A percentile compares a stretch with the other conserved stretches of the same genome.
Evolutionary conservation across 176 grass and related monocot genomes (phyloP).

Genomic region (Luzula sylvatica): DNA sequence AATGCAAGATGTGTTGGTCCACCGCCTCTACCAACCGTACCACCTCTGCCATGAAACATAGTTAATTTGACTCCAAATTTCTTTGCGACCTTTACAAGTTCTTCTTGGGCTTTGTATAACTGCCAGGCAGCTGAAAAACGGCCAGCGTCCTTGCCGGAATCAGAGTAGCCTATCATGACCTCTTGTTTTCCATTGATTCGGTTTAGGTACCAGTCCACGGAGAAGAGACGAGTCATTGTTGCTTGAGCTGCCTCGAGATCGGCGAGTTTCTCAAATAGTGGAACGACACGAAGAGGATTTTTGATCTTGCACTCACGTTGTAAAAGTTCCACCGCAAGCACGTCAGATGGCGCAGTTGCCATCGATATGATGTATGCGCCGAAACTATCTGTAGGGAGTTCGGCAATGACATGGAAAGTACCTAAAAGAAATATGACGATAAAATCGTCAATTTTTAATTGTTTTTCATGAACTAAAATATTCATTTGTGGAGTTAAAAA

Average conservation of each 20-base stretch:
- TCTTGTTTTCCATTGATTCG: slow-evolving; percentile 65
- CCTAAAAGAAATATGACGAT: slow-evolving; percentile 18
- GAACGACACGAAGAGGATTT: slow-evolving; percentile 45
- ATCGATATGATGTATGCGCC: slow-evolving; percentile 84
- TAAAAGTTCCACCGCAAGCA: slow-evolving; percentile 74
- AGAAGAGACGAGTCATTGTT: slow-evolving; percentile 44
- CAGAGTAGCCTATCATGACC: slow-evolving; percentile 91
- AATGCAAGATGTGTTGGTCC: slow-evolving; percentile 79
- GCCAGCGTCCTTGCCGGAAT: slow-evolving; percentile 90
- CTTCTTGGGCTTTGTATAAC: slow-evolving; percentile 73
- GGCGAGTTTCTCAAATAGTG: slow-evolving; percentile 73
- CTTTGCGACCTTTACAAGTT: slow-evolving; percentile 54
- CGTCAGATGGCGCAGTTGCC: slow-evolving; percentile 70
- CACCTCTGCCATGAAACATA: slow-evolving; percentile 70
- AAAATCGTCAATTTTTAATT: neutral
- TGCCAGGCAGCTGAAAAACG: slow-evolving; percentile 73
- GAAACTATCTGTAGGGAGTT: slow-evolving; percentile 65
- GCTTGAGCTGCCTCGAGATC: slow-evolving; percentile 50
- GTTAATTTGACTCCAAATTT: slow-evolving; percentile 56
- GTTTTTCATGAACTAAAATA: neutral
- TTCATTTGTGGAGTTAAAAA: neutral
- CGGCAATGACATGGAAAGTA: slow-evolving; percentile 49
- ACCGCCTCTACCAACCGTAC: slow-evolving; percentile 73
- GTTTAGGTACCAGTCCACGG: slow-evolving; percentile 59
- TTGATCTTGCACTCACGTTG: slow-evolving; percentile 48